Base-by-base conservation (phyloP, 2,329 filamentous ascomycete genomes). In the Pyrenophora tritici-repentis region DNA sequence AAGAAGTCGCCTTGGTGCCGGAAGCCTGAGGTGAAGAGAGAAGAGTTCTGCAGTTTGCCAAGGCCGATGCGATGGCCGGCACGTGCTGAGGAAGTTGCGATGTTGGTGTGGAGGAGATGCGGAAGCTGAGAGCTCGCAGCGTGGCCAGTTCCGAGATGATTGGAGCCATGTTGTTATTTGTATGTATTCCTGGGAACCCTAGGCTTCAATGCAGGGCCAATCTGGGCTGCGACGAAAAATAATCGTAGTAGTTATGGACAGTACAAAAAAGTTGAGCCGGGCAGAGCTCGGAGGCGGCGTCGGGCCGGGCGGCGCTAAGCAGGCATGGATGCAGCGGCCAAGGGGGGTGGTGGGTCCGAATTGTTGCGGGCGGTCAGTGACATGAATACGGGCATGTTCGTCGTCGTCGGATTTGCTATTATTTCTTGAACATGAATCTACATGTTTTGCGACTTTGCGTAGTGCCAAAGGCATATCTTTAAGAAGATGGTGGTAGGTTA, bases 21-120 rank as follows among this genome's bases (percentile, higher is more conserved):
- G 83, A 78, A 26, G 67, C 71, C 53, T 83, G 81, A 6, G 85
- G 75, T 4, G 82, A 76, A 3, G 89, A 89, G 31, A 96, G 78
- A 22, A 88, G 69, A 39, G 79, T 73, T 58, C 73, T 77, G 73
- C 82, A 86, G 65, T 78, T 78, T 61, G 76, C 76, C 43, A 87
- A 70, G 13, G 78, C 77, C 42, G 77, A 72, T 42, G 83, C 83
- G 57, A 97, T 83, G 53, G 84, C 83, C 26, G 89, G 86, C 52
- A 89, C 82, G 42, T 91, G 80, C 46, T 83, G 81, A 49, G 90
- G 90, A 4, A 97, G 84, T 58, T 93, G 86, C 39, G 84, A 77
- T n/a, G 84, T 80, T 0, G 89, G 81, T 9, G 88, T 87, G 1
- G 88, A 86, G 1, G 86, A 86, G 59, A 97, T 79, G 58, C 86